phyloP scores from a whole-genome alignment of 768 basidiomycete species.

The Megacollybia marginata region DNA sequence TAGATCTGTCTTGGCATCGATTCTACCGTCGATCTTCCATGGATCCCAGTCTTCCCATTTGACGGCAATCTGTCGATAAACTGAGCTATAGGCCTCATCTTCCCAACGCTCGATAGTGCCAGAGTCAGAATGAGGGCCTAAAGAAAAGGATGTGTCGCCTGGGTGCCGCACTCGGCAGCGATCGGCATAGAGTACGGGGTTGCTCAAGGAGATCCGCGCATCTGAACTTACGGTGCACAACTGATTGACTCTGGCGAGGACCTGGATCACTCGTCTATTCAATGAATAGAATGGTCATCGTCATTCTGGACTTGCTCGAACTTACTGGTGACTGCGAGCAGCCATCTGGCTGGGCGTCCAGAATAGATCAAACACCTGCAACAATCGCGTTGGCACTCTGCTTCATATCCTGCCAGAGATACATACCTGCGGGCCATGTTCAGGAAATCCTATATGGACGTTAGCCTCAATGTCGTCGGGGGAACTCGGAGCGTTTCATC shows the following conservation, averaged over 20 bases:
- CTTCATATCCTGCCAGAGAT: too few species aligned
- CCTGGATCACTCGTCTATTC: too few species aligned
- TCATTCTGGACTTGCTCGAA: too few species aligned
- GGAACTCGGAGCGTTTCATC: slow-evolving; percentile 47
- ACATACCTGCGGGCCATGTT: too few species aligned
- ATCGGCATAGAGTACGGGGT: slow-evolving; percentile 54
- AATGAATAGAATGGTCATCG: too few species aligned
- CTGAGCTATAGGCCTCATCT: too few species aligned
- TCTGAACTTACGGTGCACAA: slow-evolving; percentile 41
- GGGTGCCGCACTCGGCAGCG: slow-evolving; percentile 58
- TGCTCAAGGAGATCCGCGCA: too few species aligned
- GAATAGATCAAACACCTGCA: too few species aligned
- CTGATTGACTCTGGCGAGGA: slow-evolving; percentile 12
- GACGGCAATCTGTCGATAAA: slow-evolving; percentile 36
- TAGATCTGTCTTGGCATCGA: slow-evolving; percentile 44
- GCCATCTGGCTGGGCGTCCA: too few species aligned
- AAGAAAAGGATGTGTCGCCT: slow-evolving; percentile 36
- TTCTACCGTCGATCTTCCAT: slow-evolving; percentile 41
- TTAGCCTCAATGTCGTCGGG: slow-evolving; percentile 39
- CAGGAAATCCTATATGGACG: slow-evolving; percentile 27
- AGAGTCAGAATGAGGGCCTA: slow-evolving; percentile 25
- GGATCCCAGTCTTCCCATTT: slow-evolving; percentile 49
- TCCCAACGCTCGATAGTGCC: slow-evolving; percentile 61
- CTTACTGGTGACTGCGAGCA: too few species aligned
- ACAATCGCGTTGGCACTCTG: too few species aligned